These are phyloP conservation scores for Tricharina praecox DNA, from an alignment of 495 filamentous ascomycete species.

Conservation along the genomic window DNA sequence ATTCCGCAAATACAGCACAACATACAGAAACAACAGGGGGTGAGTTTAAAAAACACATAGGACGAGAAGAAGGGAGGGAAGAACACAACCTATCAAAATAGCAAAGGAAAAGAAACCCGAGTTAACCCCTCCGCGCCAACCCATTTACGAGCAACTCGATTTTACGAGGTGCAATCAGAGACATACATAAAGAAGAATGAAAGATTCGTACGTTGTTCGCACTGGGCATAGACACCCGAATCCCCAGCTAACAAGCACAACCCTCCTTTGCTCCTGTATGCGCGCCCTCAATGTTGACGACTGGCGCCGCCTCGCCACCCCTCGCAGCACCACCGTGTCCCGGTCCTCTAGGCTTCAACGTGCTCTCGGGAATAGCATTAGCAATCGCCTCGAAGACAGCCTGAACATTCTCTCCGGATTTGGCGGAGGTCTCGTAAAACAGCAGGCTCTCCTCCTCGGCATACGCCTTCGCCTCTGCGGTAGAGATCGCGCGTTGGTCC, in stretches of 20 bases:
- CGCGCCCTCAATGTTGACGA: slow-evolving; percentile 46
- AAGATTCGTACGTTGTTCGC: too few relatives aligned
- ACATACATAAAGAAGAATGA: too few relatives aligned
- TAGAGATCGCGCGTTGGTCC: slow-evolving; percentile 38
- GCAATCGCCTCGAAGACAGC: slow-evolving; percentile 98
- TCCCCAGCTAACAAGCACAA: slow-evolving; percentile 56
- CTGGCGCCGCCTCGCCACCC: slow-evolving; percentile 40
- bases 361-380: slow-evolving; percentile 90
- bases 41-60: too few relatives aligned
- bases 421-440: slow-evolving; percentile 96
- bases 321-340: slow-evolving; percentile 40
- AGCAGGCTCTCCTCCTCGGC: slow-evolving; percentile 84
- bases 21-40: too few relatives aligned
- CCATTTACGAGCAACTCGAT: too few relatives aligned
- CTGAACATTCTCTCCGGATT: slow-evolving; percentile 81
- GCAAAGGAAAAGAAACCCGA: too few relatives aligned
- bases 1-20: too few relatives aligned
- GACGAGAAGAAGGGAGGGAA: too few relatives aligned
- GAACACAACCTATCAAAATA: too few relatives aligned
- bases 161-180: too few relatives aligned
- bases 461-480: slow-evolving; percentile 75
- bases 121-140: too few relatives aligned
- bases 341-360: slow-evolving; percentile 64
- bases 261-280: slow-evolving; percentile 63
- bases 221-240: too few relatives aligned